These are phyloP conservation scores for Blastomyces parvus DNA, from an alignment of 2,329 filamentous ascomycete genomes.

Conservation along the genomic window DNA sequence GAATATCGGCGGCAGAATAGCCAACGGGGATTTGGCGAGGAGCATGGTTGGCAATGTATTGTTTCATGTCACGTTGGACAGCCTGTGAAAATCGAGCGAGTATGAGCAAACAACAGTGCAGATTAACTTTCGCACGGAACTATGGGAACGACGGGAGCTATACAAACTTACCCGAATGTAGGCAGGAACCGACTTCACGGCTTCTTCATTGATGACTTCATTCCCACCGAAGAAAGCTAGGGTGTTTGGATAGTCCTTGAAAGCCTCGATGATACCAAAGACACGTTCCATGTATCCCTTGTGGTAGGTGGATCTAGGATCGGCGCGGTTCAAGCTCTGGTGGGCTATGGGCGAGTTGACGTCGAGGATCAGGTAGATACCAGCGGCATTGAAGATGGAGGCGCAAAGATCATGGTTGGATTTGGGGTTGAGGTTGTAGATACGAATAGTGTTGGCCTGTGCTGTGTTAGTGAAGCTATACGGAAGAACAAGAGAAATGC, in stretches of 20 bases:
- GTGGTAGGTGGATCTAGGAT: slow-evolving; percentile 48
- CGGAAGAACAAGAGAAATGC: neutral
- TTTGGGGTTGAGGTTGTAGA: slow-evolving; percentile 53
- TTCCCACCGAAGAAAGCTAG: slow-evolving; percentile 60
- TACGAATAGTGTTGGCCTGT: slow-evolving; percentile 53
- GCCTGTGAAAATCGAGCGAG: slow-evolving; percentile 34
- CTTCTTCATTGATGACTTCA: slow-evolving; percentile 57
- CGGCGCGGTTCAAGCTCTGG: slow-evolving; percentile 47
- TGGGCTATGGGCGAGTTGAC: slow-evolving; percentile 53
- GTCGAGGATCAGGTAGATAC: slow-evolving; percentile 58
- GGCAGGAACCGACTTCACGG: slow-evolving; percentile 43
- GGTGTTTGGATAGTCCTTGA: slow-evolving; percentile 57
- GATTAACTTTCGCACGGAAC: slow-evolving; percentile 5
- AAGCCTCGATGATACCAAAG: slow-evolving; percentile 56
- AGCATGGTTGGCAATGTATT: slow-evolving; percentile 54
- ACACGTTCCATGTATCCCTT: slow-evolving; percentile 48
- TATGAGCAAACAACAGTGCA: slow-evolving; percentile 17
- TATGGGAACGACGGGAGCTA: neutral
- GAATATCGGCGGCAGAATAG: slow-evolving; percentile 58
- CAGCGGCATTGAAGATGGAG: slow-evolving; percentile 55
- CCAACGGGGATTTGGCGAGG: slow-evolving; percentile 54
- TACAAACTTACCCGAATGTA: slow-evolving; percentile 44
- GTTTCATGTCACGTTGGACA: slow-evolving; percentile 57
- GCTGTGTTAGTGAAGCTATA: slow-evolving; percentile 7
- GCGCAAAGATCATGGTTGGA: slow-evolving; percentile 54